Base-by-base conservation (phyloP, 2,329 filamentous ascomycete species). In the Penicillium janthinellum region DNA sequence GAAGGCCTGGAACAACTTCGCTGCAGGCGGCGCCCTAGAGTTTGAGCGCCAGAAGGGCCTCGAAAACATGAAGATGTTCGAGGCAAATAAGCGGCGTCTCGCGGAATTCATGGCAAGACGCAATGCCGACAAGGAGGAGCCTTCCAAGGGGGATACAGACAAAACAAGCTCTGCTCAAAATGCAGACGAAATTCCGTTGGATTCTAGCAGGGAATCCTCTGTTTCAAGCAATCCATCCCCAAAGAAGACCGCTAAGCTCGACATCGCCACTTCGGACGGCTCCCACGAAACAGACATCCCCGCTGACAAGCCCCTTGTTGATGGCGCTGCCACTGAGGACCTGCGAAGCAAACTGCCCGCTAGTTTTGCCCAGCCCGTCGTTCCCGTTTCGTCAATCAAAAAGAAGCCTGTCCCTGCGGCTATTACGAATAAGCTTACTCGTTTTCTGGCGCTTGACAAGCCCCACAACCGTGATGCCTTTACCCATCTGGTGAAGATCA, bases 361-460 rank as follows among this genome's bases (percentile, higher is more conserved):
- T 22, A 47, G 55, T 37, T 50, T 65, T 8, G 50, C 66, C 44
- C 74, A 70, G 14, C 61, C 58, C 11, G 47, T 37, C 8, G 77
- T 76, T 44, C 70, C 72, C 57, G 79, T 73, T 5, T 81, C 51
- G n/a, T 31, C 54, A 86, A 15, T 34, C 86, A 15, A 84, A 84
- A 28, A 38, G 38, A 84, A 88, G 56, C 86, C 88, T 2, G 86
- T 90, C 15, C 92, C 92, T 0, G 72, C 83, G 0, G 84, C 82
- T 0, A 96, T 97, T 62, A 85, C 83, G 1, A 98, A 98, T 79
- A 89, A 83, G 20, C 82, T 83, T 4, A 96, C 94, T 2, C 83
- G 88, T 12, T 99, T 99, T 75, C 83, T 99, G 11, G 90, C 95
- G 0, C 82, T 99, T 2, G 94, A 97, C 77, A 99, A 99, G 76